Evolutionary conservation across 164 flowering plant species (phyloP), one percentile per base, ranked within the genome.

Genomic region (Kingdonia uniflora): DNA sequence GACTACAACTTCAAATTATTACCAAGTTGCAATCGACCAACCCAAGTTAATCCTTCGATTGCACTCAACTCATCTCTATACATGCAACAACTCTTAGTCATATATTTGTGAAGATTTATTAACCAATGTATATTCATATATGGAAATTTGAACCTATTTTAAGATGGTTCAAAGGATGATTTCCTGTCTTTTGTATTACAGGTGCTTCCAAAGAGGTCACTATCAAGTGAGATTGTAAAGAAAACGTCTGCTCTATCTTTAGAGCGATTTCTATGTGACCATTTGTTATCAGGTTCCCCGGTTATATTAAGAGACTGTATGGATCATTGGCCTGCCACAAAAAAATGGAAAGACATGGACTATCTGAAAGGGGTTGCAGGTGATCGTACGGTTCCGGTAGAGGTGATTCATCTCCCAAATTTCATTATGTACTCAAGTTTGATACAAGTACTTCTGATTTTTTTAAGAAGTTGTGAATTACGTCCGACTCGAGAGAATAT

Each of bases 321-420:
- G 87, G 70, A 58, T 62, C 82, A 85, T 61, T 92, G 97, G 99
- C 99, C 97, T 19, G 95, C 99, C 49, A 69, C 59, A 55, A 62
- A 68, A 35, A 92, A 71, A 68, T 92, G 99, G 99, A 82, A 79
- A 63, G 79, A 86, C 68, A 59, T 79, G 57, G 72, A 82, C 60
- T 92, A 92, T 66, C 68, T 92, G 11, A 73, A 67, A 65, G 76
- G 63, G 69, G 80, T 84, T 68, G 99, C 97, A 48, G 96, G 99
- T 45, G 84, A 72, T 37, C 86, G 95, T 11, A 92, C 99, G 11
- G 76, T 92, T 58, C 97, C 97, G 16, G 99, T 92, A 66, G 99
- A 92, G 97, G 99, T 92, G 71, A 74, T 70, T 67, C 50, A 51
- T 58, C 45, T 46, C 51, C 16, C 17, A 24, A 24, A 21, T 11